Evolutionary conservation across 169 alveolate genomes (phyloP), one percentile per base, ranked within the genome.

Genomic region (Plasmodium cynomolgi): DNA sequence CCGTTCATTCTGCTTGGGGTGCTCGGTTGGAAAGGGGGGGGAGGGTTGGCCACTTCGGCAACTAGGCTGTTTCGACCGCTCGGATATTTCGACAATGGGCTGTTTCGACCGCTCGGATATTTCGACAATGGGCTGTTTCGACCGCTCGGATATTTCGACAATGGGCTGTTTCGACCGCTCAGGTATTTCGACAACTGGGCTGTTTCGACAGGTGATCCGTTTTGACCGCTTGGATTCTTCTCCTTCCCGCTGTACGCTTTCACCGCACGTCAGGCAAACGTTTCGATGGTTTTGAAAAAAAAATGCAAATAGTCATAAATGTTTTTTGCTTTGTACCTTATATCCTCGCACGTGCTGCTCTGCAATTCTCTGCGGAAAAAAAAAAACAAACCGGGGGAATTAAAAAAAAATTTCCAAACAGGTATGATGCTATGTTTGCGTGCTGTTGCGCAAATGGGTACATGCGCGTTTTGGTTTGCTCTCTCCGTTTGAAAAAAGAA

Each of bases 251-350:
- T 75, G 39, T 29, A 17, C 9, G 1, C 13, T 75, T 39, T 4
- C 47, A 34, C 62, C 33, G 13, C 13, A 6, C 33, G 23, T 73
- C 71, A 86, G 8, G 81, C 90, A 81, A 90, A 90, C 41, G 94
- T 68, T 71, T 90, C 94, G 17, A 90, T 23, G 6, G 94, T 80
- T 90, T 90, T 90, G 50, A 90, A 90, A 90, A 90, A 90, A 81
- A 90, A 90, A 80, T 90, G 94, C 50, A 90, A 81, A 80, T 90
- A 90, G 82, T 90, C 94, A 17, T 90, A 90, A 75, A 90, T 90
- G 50, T 90, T 90, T 90, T 90, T 90, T 7, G 94, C 91, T 15
- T 90, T 90, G 74, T 90, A 90, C 50, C 94, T 79, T 41, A 90
- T 80, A 81, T 90, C 94, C 50, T 90, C 91, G 33, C 50, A 90